phyloP scores from a whole-genome alignment of 164 flowering plant species.

The Liriodendron chinense region DNA sequence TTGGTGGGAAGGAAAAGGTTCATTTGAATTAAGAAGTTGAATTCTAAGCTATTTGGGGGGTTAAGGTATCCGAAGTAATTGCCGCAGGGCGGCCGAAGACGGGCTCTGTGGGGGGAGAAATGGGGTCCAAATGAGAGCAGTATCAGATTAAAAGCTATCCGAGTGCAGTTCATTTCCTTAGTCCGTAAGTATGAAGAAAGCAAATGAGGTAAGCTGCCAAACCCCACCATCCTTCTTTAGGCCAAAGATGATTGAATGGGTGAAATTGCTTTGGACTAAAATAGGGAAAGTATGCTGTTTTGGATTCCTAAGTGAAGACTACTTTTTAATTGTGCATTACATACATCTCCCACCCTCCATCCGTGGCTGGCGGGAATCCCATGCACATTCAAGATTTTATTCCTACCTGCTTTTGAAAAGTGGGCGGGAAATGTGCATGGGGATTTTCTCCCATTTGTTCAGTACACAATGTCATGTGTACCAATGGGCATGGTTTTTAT shows the following conservation, averaged over 20 bases:
- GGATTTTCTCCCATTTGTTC: too few species aligned
- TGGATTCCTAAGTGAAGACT: background rate
- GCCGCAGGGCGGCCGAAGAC: background rate
- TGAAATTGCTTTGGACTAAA: background rate
- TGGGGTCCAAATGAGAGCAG: background rate
- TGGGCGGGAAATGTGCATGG: too few species aligned
- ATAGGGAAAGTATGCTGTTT: background rate
- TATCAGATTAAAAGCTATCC: background rate
- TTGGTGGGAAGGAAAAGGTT: slow-evolving; percentile 2
- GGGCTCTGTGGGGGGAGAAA: background rate
- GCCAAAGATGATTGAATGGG: background rate
- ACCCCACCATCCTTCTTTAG: background rate
- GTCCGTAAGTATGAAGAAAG: background rate
- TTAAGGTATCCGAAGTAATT: background rate
- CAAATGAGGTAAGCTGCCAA: background rate
- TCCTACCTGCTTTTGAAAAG: too few species aligned
- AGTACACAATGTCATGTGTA: too few species aligned
- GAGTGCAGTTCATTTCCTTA: background rate
- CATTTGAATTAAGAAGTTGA: background rate
- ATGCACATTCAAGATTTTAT: too few species aligned
- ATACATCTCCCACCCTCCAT: too few species aligned
- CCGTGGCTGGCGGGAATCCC: too few species aligned
- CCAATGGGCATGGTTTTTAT: too few species aligned
- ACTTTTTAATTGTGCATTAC: background rate
- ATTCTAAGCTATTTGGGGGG: background rate